A percentile compares a stretch with the other conserved stretches of the same genome.
These are phyloP conservation scores for Panus rudis DNA, from an alignment of 768 basidiomycete species.

Conservation along the genomic window DNA sequence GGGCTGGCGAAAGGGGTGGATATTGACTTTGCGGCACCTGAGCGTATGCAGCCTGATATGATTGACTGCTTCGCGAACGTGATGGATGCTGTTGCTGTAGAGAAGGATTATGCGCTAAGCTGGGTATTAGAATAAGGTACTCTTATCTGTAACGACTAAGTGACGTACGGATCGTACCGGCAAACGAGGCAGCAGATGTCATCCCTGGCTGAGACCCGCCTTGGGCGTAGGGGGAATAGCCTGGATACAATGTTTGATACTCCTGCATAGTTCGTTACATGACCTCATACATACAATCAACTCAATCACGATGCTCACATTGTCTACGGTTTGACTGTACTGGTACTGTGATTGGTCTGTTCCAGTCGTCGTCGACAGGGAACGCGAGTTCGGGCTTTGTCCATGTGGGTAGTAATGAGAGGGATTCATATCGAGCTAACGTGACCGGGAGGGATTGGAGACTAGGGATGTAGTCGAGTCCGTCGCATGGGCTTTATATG, in stretches of 20 bases:
- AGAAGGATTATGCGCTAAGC: too few relatives aligned
- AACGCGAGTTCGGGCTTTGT: neutral
- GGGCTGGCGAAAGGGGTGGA: too few relatives aligned
- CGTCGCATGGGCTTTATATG: neutral
- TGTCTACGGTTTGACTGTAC: neutral
- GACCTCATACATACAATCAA: neutral
- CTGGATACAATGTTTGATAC: too few relatives aligned
- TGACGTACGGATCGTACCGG: neutral
- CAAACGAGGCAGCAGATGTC: neutral
- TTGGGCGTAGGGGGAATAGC: neutral
- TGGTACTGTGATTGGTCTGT: conserved; percentile 3
- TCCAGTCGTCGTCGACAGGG: neutral
- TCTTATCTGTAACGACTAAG: too few relatives aligned
- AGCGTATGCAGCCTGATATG: too few relatives aligned
- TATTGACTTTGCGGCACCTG: too few relatives aligned
- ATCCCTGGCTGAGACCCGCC: neutral
- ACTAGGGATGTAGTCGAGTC: neutral
- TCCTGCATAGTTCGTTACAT: neutral
- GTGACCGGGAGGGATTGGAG: neutral
- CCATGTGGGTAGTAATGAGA: neutral
- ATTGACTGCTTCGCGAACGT: too few relatives aligned
- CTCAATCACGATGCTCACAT: neutral
- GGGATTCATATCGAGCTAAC: neutral
- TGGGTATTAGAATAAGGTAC: too few relatives aligned
- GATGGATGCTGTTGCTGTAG: too few relatives aligned